These are phyloP conservation scores for Aspergillus ochraceus DNA, from an alignment of 2,329 filamentous ascomycete genomes.

Conservation along the genomic window DNA sequence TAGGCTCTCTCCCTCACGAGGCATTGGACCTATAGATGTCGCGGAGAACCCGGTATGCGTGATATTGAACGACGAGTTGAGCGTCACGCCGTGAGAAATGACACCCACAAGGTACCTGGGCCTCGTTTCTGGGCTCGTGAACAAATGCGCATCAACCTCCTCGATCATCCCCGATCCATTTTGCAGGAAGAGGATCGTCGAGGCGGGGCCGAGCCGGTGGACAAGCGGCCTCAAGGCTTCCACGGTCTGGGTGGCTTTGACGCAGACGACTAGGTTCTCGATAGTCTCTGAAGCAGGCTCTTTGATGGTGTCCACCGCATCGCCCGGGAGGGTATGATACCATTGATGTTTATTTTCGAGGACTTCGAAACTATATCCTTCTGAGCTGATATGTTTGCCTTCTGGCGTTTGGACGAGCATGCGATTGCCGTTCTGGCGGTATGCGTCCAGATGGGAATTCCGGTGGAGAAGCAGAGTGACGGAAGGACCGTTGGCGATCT, in stretches of 20 bases:
- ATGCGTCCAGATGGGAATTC: conserved; percentile 27
- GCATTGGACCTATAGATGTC: conserved; percentile 52
- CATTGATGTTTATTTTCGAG: not conserved
- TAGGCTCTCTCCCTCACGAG: conserved; percentile 14
- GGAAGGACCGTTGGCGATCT: conserved; percentile 60
- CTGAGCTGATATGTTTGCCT: not conserved
- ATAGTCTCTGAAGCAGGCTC: not conserved
- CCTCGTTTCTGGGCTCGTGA: conserved; percentile 59
- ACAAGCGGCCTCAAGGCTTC: conserved; percentile 61
- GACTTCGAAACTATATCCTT: conserved; percentile 8
- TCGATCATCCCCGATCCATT: conserved; percentile 78
- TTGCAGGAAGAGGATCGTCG: conserved; percentile 71
- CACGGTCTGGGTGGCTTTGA: conserved; percentile 67
- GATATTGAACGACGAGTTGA: conserved; percentile 47
- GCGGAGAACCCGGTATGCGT: conserved; percentile 57
- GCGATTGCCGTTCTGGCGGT: conserved; percentile 20
- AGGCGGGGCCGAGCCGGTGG: conserved; percentile 59
- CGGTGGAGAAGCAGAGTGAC: conserved; percentile 74
- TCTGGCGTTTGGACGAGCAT: conserved; percentile 18
- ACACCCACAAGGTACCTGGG: conserved; percentile 73
- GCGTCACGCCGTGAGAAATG: conserved; percentile 55
- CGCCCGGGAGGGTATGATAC: not conserved
- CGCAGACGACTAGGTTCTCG: conserved; percentile 66
- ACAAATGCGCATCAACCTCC: conserved; percentile 66
- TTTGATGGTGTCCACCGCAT: not conserved